A percentile compares a stretch with the other conserved stretches of the same genome.
phyloP scores from a whole-genome alignment of 371 early-diverging fungal genomes.

The Catenaria anguillulae region DNA sequence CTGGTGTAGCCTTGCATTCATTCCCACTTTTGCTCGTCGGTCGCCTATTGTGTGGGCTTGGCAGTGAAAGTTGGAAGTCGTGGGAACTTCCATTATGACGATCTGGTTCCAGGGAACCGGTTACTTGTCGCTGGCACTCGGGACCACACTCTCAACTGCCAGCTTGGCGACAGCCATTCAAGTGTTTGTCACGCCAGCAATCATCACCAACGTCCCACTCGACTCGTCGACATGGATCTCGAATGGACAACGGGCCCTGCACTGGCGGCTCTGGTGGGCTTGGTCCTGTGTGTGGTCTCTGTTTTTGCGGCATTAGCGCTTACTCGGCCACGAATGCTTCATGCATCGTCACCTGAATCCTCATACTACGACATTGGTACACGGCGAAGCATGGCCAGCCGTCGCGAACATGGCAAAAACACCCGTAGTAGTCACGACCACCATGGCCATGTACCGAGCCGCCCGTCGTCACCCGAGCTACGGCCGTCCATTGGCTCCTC shows the following conservation, averaged over 20 bases:
- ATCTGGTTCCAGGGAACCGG: constrained; percentile 27
- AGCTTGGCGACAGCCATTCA: constrained; percentile 45
- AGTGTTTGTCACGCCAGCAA: constrained; percentile 40
- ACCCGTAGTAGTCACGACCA: too few relatives aligned
- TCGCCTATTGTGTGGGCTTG: constrained; percentile 50
- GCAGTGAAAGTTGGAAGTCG: constrained; percentile 54
- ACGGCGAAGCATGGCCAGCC: too few relatives aligned
- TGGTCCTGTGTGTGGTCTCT: constrained; percentile 22
- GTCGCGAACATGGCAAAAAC: too few relatives aligned
- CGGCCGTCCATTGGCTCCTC: too few relatives aligned
- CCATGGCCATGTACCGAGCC: too few relatives aligned
- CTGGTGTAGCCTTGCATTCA: constrained; percentile 29
- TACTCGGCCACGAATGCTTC: constrained; percentile 15
- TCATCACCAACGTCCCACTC: constrained; percentile 13
- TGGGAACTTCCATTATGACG: constrained; percentile 39
- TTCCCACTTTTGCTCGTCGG: constrained; percentile 42
- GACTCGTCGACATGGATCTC: constrained; percentile 1
- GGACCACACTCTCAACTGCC: constrained; percentile 37
- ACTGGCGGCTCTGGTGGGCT: constrained; percentile 32
- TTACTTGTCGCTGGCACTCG: constrained; percentile 46
- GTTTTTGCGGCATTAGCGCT: constrained; percentile 15
- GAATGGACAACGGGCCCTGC: constrained; percentile 12
- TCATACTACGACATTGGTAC: too few relatives aligned
- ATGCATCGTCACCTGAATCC: neutral
- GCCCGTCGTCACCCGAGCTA: too few relatives aligned